Percentiles rank a stretch among this genome's conserved stretches.
These are phyloP conservation scores for Gynostemma pentaphyllum DNA, from an alignment of 306 rosid species.

Conservation along the genomic window DNA sequence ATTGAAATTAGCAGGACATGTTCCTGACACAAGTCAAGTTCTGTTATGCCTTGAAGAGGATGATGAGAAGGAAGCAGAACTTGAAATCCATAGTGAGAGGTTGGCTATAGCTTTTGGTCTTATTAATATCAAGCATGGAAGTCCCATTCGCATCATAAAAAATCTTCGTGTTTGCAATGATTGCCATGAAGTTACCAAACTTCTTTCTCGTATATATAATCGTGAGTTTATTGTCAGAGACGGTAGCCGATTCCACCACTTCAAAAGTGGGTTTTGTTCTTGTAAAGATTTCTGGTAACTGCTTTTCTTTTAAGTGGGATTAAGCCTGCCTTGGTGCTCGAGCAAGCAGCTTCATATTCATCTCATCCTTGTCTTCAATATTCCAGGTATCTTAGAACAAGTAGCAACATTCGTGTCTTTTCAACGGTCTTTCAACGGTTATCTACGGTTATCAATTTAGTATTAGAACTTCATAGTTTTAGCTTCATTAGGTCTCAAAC, in stretches of 20 bases:
- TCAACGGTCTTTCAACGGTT: background rate
- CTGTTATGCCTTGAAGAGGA: constrained; percentile 29
- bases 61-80: constrained; percentile 36
- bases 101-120: constrained; percentile 54
- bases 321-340: background rate
- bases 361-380: background rate
- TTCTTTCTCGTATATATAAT: constrained; percentile 31
- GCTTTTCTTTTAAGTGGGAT: background rate
- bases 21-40: constrained; percentile 57
- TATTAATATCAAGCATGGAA: constrained; percentile 22
- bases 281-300: constrained; percentile 57
- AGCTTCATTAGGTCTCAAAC: background rate
- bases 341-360: background rate
- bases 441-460: background rate
- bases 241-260: constrained; percentile 53
- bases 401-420: background rate
- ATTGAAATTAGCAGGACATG: constrained; percentile 34
- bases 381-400: background rate
- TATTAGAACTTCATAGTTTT: background rate
- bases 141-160: constrained; percentile 39
- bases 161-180: constrained; percentile 49
- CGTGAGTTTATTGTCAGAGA: constrained; percentile 54
- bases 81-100: constrained; percentile 51
- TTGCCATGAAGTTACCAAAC: constrained; percentile 43
- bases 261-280: constrained; percentile 43